phyloP scores from a whole-genome alignment of 2,329 filamentous ascomycete genomes.

The Metarhizium robertsii region DNA sequence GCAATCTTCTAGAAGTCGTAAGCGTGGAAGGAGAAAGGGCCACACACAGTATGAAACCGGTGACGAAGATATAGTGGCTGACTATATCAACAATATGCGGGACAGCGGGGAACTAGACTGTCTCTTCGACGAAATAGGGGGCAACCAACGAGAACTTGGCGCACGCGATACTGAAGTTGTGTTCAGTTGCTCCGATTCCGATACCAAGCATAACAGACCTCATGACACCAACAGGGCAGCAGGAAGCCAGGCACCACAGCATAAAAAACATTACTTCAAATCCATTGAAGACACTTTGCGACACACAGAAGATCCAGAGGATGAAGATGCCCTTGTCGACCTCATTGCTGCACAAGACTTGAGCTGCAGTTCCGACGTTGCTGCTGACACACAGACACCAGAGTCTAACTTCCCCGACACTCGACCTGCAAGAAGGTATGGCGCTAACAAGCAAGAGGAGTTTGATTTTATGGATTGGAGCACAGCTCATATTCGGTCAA shows the following conservation, averaged over 20 bases:
- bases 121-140: constrained; percentile 51
- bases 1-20: background rate
- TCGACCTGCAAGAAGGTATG: background rate
- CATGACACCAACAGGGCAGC: background rate
- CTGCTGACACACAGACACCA: background rate
- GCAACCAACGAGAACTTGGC: constrained; percentile 23
- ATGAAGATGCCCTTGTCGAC: constrained; percentile 16
- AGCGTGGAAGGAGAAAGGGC: background rate
- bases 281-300: background rate
- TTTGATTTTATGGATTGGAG: constrained; percentile 84
- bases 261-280: background rate
- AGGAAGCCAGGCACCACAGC: background rate
- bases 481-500: constrained; percentile 52
- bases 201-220: background rate
- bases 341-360: constrained; percentile 15
- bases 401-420: background rate
- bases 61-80: constrained; percentile 50
- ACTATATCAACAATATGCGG: constrained; percentile 62
- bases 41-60: background rate
- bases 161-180: constrained; percentile 15
- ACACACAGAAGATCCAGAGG: constrained; percentile 4
- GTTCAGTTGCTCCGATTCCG: background rate
- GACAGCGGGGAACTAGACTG: constrained; percentile 48
- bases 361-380: background rate
- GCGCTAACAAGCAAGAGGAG: constrained; percentile 41